phyloP scores from a whole-genome alignment of 2,329 filamentous ascomycete genomes.

The Fusarium brachygibbosum region DNA sequence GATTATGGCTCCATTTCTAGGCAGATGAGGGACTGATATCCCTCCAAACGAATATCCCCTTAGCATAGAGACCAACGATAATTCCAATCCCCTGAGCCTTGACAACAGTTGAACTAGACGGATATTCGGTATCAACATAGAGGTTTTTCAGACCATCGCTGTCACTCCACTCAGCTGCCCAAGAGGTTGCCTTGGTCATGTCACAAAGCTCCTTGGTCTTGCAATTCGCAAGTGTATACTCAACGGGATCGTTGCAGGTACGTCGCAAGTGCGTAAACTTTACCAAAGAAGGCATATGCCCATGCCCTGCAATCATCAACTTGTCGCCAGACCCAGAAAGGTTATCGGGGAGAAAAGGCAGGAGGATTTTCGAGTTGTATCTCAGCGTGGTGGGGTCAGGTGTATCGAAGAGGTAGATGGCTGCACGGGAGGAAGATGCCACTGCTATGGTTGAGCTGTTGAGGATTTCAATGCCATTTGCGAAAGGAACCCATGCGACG shows the following conservation, averaged over 20 bases:
- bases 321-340: conserved; percentile 50
- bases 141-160: conserved; percentile 51
- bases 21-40: neutral
- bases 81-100: conserved; percentile 55
- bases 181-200: conserved; percentile 41
- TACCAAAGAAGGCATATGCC: conserved; percentile 52
- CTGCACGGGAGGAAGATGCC: conserved; percentile 50
- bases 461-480: conserved; percentile 59
- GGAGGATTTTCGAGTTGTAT: conserved; percentile 6
- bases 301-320: conserved; percentile 59
- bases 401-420: conserved; percentile 30
- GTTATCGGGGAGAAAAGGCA: conserved; percentile 60
- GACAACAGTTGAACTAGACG: conserved; percentile 53
- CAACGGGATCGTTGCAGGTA: conserved; percentile 53
- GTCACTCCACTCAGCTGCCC: conserved; percentile 55
- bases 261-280: conserved; percentile 52
- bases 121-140: conserved; percentile 53
- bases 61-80: conserved; percentile 56
- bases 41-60: conserved; percentile 52
- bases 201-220: conserved; percentile 5
- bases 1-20: too few species aligned
- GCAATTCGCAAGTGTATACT: conserved; percentile 42
- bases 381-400: conserved; percentile 9
- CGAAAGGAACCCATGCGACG: conserved; percentile 55
- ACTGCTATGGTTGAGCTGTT: conserved; percentile 57